Evolutionary conservation across 352 stramenopile genomes (phyloP), one percentile per base, ranked within the genome.

Genomic region (Aphanomyces invadans): DNA sequence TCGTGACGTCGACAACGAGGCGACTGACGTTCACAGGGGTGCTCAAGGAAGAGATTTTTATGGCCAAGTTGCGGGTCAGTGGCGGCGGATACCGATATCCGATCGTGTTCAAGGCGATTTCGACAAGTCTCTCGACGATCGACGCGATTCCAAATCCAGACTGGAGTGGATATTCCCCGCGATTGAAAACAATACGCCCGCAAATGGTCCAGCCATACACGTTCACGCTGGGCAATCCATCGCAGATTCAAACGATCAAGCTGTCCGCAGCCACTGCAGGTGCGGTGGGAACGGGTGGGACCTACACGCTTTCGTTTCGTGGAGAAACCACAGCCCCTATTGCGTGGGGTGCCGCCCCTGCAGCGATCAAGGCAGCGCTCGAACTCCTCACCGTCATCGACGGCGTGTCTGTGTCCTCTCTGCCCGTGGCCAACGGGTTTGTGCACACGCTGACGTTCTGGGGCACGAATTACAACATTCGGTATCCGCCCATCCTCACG

Each of bases 371-470:
- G 60, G 19, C 54, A 7, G 62, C 57, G 9, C 70, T 89, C 0
- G 77, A 89, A 26, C 68, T 26, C 12, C 68, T 89, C 1, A 72
- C 80, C 45, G 74, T 60, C 15, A 71, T 92, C 0, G 75, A 89
- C 23, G 77, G 78, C 12, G 78, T 87, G 2, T 86, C 53, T 0
- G 75, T 92, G 3, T 68, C 49, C 0, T 87, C 83, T 0, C 42
- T 74, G 9, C 49, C 71, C 2, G 68, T 73, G 2, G 71, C 71
- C 23, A 75, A 85, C 5, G 89, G 81, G 10, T 89, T 85, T 39
- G 70, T 95, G 4, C 89, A 95, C 69, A 88, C 79, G 0, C 76
- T 96, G 62, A 84, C 70, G n/a, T 95, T 97, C 49, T 96, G 86
- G 86, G 88, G 88, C 2, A 77, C 74, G 3, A 61, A 65, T 19